Conservation (phyloP, 352 stramenopile species). For the Phytophthora melonis region DNA sequence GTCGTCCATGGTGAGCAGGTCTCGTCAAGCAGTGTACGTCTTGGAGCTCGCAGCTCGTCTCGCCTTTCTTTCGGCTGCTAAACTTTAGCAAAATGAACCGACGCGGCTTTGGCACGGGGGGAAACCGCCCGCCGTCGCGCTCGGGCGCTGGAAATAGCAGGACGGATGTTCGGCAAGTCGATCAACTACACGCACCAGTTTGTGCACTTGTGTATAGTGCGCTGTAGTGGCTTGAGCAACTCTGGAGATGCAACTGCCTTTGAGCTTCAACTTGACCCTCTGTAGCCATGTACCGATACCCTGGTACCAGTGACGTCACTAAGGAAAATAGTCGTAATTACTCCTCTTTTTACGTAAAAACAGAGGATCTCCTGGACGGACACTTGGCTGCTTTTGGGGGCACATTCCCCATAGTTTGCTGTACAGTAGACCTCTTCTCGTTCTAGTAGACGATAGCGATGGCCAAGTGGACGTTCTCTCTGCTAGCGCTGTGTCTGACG, state of each 20-base stretch:
- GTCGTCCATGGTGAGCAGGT: constrained; percentile 29
- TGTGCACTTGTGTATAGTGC: no score
- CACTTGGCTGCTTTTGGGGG: neutral
- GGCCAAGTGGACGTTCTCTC: constrained; percentile 61
- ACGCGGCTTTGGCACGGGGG: neutral
- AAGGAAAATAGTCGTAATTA: constrained; percentile 9
- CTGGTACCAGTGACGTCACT: neutral
- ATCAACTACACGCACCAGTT: neutral
- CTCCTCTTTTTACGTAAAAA: constrained; percentile 19
- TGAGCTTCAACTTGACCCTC: constrained; percentile 13
- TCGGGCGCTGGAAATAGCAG: constrained; percentile 15
- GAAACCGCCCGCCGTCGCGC: constrained; percentile 16
- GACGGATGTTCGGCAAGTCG: neutral
- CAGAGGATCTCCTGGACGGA: neutral
- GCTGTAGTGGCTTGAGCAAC: no score
- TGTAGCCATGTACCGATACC: constrained; percentile 10
- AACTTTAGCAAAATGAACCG: constrained; percentile 11
- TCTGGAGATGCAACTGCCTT: no score
- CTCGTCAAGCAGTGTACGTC: constrained; percentile 1
- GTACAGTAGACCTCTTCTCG: no score
- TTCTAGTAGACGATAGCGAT: constrained; percentile 31
- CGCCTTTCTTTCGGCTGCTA: neutral
- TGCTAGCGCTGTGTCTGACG: constrained; percentile 56
- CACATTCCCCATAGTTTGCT: neutral
- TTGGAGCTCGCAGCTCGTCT: neutral